phyloP scores from a whole-genome alignment of 2,329 filamentous ascomycete genomes.

The Alternaria longipes region DNA sequence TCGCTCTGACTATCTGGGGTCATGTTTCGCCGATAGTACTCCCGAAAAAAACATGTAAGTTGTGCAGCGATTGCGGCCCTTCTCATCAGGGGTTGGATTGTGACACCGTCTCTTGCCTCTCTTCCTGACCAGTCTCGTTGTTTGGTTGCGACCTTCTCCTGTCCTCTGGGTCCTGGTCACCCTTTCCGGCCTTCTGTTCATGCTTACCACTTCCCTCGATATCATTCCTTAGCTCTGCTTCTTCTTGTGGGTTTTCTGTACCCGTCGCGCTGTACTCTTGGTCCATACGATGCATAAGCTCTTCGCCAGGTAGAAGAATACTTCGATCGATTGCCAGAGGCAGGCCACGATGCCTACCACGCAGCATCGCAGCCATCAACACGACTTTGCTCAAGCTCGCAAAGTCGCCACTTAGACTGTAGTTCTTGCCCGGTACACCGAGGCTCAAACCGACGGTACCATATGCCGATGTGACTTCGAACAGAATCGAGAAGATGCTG shows the following conservation, averaged over 20 bases:
- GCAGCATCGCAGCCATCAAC: conserved; percentile 65
- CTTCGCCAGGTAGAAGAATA: conserved; percentile 44
- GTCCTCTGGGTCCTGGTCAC: conserved; percentile 26
- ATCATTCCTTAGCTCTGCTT: conserved; percentile 25
- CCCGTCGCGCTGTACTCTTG: conserved; percentile 37
- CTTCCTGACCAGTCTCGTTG: neutral
- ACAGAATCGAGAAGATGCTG: conserved; percentile 52
- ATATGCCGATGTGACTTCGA: conserved; percentile 67
- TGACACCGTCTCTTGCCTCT: conserved; percentile 3
- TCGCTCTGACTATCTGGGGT: conserved; percentile 1
- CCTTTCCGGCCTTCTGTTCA: conserved; percentile 10
- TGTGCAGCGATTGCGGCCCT: conserved; percentile 1
- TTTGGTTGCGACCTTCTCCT: conserved; percentile 8
- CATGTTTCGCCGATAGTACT: conserved; percentile 10
- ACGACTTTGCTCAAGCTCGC: conserved; percentile 66
- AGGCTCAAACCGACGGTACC: conserved; percentile 70
- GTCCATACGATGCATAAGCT: conserved; percentile 48
- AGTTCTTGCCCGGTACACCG: conserved; percentile 63
- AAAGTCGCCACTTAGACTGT: conserved; percentile 66
- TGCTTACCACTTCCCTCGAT: conserved; percentile 27
- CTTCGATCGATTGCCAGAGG: conserved; percentile 45
- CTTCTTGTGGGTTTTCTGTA: conserved; percentile 18
- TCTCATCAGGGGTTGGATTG: conserved; percentile 11
- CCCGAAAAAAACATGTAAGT: neutral
- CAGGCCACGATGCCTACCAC: conserved; percentile 41